These are phyloP conservation scores for Inosperma sp. DNA, from an alignment of 768 basidiomycete species.

Conservation along the genomic window DNA sequence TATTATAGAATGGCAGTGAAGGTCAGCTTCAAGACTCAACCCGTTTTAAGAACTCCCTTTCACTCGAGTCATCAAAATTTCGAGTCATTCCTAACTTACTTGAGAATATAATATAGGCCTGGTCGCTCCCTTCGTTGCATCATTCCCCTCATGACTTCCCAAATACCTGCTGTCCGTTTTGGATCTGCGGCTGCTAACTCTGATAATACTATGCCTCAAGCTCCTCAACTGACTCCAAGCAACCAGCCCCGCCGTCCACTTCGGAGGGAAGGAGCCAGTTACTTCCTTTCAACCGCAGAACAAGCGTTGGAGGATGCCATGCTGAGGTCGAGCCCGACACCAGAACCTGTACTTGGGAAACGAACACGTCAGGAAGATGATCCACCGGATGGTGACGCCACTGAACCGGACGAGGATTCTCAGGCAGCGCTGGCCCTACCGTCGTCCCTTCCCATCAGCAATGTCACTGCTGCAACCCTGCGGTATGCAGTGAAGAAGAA, in stretches of 20 bases:
- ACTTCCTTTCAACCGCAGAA: conserved; percentile 9
- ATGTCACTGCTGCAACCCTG: conserved; percentile 9
- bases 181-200: neutral
- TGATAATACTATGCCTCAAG: neutral
- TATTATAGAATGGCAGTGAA: too few species aligned
- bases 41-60: conserved; percentile 2
- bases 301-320: conserved; percentile 8
- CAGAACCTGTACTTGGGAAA: neutral
- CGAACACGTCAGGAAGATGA: neutral
- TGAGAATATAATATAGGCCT: neutral
- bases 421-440: neutral
- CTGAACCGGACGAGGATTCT: conserved; percentile 7
- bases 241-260: neutral
- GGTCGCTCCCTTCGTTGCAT: conserved; percentile 1
- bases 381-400: conserved; percentile 1
- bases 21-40: neutral
- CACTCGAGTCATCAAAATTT: neutral
- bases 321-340: too few species aligned
- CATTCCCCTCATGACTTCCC: too few species aligned
- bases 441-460: conserved; percentile 4
- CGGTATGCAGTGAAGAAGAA: conserved; percentile 9
- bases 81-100: neutral
- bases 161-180: too few species aligned
- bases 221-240: neutral
- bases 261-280: conserved; percentile 9